Conservation (phyloP, 805 yeast species). For the Blastobotrys americana region DNA sequence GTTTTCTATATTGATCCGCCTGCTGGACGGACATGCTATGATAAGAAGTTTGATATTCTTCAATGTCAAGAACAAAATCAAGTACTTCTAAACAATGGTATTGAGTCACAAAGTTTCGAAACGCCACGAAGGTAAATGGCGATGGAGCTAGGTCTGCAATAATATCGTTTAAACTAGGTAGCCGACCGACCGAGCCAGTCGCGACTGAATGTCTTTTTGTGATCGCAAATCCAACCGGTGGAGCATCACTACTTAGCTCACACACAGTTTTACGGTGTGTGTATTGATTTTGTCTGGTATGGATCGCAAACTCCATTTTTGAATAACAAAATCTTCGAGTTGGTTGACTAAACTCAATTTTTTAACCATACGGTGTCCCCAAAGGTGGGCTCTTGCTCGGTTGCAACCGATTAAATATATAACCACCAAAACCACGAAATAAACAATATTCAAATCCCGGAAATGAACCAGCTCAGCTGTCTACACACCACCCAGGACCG, state of each 20-base stretch:
- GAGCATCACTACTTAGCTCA: background rate
- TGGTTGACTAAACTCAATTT: too few species aligned
- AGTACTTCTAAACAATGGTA: conserved; percentile 29
- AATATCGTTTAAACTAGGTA: conserved; percentile 27
- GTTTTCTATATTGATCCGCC: conserved; percentile 19
- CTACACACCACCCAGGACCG: too few species aligned
- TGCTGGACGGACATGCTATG: background rate
- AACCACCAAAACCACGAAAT: too few species aligned
- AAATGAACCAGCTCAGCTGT: too few species aligned
- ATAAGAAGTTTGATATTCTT: conserved; percentile 16
- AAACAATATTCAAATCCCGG: too few species aligned
- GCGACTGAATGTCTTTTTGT: background rate
- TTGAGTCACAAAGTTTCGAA: conserved; percentile 24
- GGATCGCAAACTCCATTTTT: background rate
- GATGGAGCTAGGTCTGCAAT: conserved; percentile 18
- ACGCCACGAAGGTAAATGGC: conserved; percentile 27
- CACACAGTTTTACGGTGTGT: background rate
- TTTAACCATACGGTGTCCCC: too few species aligned
- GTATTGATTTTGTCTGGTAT: background rate
- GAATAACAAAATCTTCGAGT: too few species aligned
- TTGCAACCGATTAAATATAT: too few species aligned
- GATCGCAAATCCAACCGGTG: background rate
- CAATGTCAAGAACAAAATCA: conserved; percentile 27
- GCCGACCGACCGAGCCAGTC: background rate
- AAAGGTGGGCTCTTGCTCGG: too few species aligned